Percentiles rank a stretch among this genome's conserved stretches.
phyloP scores from a whole-genome alignment of 495 filamentous ascomycete genomes.

The Diplogelasinospora grovesii region DNA sequence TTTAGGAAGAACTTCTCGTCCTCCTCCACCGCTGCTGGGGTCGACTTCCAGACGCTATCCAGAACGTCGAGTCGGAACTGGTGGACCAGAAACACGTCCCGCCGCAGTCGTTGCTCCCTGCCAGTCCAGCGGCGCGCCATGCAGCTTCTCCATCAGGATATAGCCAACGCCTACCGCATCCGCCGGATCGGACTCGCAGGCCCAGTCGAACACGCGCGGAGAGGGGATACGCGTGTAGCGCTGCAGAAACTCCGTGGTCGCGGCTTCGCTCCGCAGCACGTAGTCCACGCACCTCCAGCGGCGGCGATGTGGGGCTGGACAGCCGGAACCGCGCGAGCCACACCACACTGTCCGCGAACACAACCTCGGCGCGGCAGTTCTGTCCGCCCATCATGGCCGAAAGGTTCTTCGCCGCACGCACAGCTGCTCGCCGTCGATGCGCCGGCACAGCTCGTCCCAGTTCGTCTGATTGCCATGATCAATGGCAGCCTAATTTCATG shows the following conservation, averaged over 20 bases:
- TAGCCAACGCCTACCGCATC: slow-evolving; percentile 2
- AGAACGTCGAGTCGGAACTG: slow-evolving; percentile 3
- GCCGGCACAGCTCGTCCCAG: slow-evolving; percentile 1
- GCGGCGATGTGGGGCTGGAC: slow-evolving; percentile 1
- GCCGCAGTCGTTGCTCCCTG: neutral
- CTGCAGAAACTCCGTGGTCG: slow-evolving; percentile 2
- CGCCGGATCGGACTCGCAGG: slow-evolving; percentile 2
- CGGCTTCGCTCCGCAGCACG: slow-evolving; percentile 3
- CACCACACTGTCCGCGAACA: slow-evolving; percentile 4
- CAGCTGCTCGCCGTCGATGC: neutral
- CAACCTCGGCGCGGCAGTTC: slow-evolving; percentile 12
- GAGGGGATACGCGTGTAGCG: slow-evolving; percentile 1
- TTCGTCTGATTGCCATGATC: neutral
- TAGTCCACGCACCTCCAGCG: slow-evolving; percentile 3
- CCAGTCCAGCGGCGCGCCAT: slow-evolving; percentile 5
- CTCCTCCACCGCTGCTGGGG: neutral
- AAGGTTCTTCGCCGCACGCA: slow-evolving; percentile 5
- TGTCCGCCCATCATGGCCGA: slow-evolving; percentile 16
- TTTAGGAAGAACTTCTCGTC: slow-evolving; percentile 4
- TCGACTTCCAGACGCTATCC: neutral
- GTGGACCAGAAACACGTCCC: slow-evolving; percentile 5
- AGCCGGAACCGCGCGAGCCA: slow-evolving; percentile 4
- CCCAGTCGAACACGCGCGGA: slow-evolving; percentile 4
- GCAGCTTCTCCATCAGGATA: slow-evolving; percentile 5
- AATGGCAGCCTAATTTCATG: neutral